A percentile compares a stretch with the other conserved stretches of the same genome.
phyloP scores from a whole-genome alignment of 1,284 basidiomycete species.

The Ganoderma boninense region DNA sequence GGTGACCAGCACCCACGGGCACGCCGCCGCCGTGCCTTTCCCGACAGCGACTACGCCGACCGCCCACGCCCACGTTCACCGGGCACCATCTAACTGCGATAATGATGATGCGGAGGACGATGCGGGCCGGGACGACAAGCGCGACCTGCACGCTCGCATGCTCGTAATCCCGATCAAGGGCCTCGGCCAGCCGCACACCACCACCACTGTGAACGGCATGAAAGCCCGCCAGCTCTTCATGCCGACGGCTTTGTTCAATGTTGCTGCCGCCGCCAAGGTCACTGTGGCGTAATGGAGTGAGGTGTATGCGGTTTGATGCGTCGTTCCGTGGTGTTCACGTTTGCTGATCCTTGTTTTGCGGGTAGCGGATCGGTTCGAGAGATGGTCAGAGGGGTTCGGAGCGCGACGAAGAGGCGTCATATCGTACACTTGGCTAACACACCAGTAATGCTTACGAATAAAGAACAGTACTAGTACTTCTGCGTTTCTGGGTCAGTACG shows the following conservation, averaged over 20 bases:
- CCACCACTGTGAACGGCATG: neutral
- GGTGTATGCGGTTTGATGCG: neutral
- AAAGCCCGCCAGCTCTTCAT: neutral
- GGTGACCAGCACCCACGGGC: neutral
- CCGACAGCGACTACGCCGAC: neutral
- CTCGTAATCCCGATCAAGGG: neutral
- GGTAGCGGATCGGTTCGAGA: neutral
- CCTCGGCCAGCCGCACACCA: neutral
- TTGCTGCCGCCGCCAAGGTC: neutral
- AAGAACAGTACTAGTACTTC: neutral
- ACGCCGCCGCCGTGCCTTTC: neutral
- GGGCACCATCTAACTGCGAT: neutral
- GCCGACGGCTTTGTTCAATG: neutral
- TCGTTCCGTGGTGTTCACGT: neutral
- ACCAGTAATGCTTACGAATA: neutral
- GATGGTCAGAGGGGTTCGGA: neutral
- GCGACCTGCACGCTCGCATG: neutral
- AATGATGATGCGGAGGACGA: neutral
- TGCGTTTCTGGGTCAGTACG: too few relatives aligned
- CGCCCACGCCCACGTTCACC: neutral
- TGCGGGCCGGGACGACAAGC: neutral
- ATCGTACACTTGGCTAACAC: neutral
- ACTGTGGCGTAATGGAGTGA: neutral
- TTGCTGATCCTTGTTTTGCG: neutral
- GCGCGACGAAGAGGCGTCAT: neutral